Percentiles rank a stretch among this genome's conserved stretches.
These are phyloP conservation scores for Boletus edulis DNA, from an alignment of 768 basidiomycete genomes.

Conservation along the genomic window DNA sequence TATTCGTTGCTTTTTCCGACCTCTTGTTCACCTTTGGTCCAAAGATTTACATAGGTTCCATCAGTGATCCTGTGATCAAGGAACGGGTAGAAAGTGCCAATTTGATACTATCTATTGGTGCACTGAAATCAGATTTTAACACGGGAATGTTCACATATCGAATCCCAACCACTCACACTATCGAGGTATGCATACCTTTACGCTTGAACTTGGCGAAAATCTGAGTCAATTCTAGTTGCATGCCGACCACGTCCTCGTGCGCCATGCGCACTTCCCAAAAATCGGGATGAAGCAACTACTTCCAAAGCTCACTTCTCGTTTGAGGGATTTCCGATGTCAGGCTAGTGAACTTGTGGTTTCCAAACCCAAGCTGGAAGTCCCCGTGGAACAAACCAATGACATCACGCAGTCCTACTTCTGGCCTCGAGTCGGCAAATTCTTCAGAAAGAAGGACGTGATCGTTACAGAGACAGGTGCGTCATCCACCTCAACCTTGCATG, in stretches of 20 bases:
- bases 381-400: slow-evolving; percentile 43
- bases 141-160: slow-evolving; percentile 84
- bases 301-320: slow-evolving; percentile 61
- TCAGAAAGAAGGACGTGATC: slow-evolving; percentile 70
- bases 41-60: slow-evolving; percentile 74
- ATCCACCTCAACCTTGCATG: neutral
- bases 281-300: slow-evolving; percentile 79
- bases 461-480: slow-evolving; percentile 78
- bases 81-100: slow-evolving; percentile 73
- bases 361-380: slow-evolving; percentile 38
- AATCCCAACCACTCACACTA: slow-evolving; percentile 52
- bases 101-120: slow-evolving; percentile 71
- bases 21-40: neutral
- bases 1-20: slow-evolving; percentile 3
- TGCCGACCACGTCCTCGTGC: slow-evolving; percentile 66
- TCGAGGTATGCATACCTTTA: slow-evolving; percentile 50
- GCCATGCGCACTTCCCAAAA: slow-evolving; percentile 58
- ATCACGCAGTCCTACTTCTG: slow-evolving; percentile 85
- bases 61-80: slow-evolving; percentile 64
- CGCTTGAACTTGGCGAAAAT: neutral
- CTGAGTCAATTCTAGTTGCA: slow-evolving; percentile 52
- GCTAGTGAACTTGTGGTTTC: slow-evolving; percentile 49
- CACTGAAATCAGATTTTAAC: slow-evolving; percentile 78
- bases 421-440: slow-evolving; percentile 75
- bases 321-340: slow-evolving; percentile 39